Evolutionary conservation across 305 asterid genomes (phyloP).

Genomic region (Fraxinus dipetala): DNA sequence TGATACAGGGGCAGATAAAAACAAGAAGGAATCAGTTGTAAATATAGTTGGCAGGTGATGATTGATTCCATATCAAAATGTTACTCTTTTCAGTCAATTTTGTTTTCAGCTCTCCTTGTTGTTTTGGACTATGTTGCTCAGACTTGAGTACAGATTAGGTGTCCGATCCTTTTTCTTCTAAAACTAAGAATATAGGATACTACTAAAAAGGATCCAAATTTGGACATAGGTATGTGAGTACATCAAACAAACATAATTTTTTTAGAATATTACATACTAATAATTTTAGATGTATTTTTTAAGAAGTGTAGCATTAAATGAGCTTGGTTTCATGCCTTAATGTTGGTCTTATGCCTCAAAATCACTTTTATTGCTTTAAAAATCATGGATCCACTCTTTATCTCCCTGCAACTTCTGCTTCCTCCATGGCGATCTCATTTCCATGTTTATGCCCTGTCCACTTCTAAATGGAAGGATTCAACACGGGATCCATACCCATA

Average conservation of each 20-base stretch:
- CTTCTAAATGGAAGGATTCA: background rate
- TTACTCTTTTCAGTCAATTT: background rate
- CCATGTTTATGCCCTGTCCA: background rate
- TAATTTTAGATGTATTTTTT: background rate
- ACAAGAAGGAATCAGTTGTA: slow-evolving; percentile 95
- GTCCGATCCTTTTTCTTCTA: background rate
- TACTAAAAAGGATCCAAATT: background rate
- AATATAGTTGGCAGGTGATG: slow-evolving; percentile 73
- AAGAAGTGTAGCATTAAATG: background rate
- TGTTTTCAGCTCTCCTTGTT: background rate
- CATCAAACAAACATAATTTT: background rate
- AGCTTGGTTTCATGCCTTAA: background rate
- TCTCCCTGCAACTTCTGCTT: background rate
- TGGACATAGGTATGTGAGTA: background rate
- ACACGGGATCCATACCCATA: background rate
- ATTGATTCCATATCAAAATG: background rate
- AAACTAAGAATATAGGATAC: background rate
- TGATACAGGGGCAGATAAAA: slow-evolving; percentile 90
- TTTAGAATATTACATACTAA: background rate
- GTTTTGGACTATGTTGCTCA: background rate
- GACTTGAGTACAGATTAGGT: background rate
- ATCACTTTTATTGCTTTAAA: background rate
- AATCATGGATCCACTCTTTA: background rate
- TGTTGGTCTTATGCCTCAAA: background rate
- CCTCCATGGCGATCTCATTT: background rate